Base-by-base conservation (phyloP, 345 rosid genomes). In the Psidium friedrichsthalianum region DNA sequence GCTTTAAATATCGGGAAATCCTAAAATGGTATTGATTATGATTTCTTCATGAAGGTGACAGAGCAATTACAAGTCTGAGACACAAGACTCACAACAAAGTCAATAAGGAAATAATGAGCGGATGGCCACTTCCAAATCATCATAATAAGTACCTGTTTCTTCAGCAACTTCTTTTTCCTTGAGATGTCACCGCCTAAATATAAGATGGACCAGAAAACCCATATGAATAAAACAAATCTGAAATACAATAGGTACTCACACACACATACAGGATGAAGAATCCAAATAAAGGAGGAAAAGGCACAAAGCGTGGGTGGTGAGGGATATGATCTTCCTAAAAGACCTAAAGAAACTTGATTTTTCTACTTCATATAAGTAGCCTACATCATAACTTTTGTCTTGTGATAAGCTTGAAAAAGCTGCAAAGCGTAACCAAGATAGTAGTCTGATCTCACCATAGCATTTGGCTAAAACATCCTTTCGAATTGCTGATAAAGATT, bases 401-500 rank as follows among this genome's bases (percentile, higher is more conserved):
- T 18, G 80, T 18, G 47, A 69, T 32, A 69, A 36, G 47, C 80
- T 47, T 42, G 82, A 20, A 44, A 84, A 83, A 83, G 21, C 64
- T 21, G 36, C 42, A 25, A 36, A 69, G 47, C 80, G 1, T 36
- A 29, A 49, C 52, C 44, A 81, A 81, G 14, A 81, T 51, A n/a
- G 56, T 36, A 82, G 36, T 52, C 20, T 27, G 25, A 15, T 47
- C 84, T 93, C 89, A 97, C 99, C 99, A 21, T 95, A 97, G 88
- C 99, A 97, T 92, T 97, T 97, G 85, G 99, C 96, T 88, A 97
- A 91, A 51, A 97, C 99, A 92, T 97, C 99, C 91, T 97, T 97
- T 86, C 98, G 92, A 88, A 97, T 94, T 82, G 99, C 98, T 82
- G 98, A 93, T 74, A 96, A 91, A 32, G 96, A 82, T 90, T 97